Conservation (phyloP, 768 basidiomycete genomes). For the Mycena latifolia region DNA sequence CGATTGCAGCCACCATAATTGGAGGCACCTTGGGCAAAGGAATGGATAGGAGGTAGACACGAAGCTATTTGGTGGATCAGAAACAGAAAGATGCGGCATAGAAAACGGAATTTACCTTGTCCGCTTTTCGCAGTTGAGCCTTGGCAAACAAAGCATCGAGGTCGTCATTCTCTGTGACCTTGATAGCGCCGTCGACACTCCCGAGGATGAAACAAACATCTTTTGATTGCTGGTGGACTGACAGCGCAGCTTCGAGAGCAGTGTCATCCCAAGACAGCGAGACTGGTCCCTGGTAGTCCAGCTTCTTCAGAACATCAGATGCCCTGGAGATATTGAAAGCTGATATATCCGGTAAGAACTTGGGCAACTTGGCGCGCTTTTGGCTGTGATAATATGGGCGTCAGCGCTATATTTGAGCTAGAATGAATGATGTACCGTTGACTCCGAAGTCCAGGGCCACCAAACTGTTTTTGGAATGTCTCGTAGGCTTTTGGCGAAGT, state of each 20-base stretch:
- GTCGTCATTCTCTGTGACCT: slow-evolving; percentile 24
- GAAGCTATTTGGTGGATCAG: neutral
- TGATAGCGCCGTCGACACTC: slow-evolving; percentile 21
- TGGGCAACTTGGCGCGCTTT: slow-evolving; percentile 26
- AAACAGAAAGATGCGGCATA: neutral
- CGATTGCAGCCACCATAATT: too few species aligned
- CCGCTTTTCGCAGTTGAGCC: slow-evolving; percentile 25
- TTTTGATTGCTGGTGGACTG: slow-evolving; percentile 30
- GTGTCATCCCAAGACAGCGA: slow-evolving; percentile 38
- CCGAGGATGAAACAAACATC: slow-evolving; percentile 33
- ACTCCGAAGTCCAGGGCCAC: too few species aligned
- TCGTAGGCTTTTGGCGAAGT: too few species aligned
- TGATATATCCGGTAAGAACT: slow-evolving; percentile 30
- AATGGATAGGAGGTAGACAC: slow-evolving; percentile 1
- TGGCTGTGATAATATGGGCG: too few species aligned
- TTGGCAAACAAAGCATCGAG: slow-evolving; percentile 32
- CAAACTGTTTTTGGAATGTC: too few species aligned
- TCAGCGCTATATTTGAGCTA: too few species aligned
- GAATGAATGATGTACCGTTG: too few species aligned
- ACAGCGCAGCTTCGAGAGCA: slow-evolving; percentile 30
- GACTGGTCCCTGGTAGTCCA: slow-evolving; percentile 32
- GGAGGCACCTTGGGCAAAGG: too few species aligned
- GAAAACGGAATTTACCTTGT: slow-evolving; percentile 29
- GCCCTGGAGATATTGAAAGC: slow-evolving; percentile 25
- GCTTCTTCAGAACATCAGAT: neutral